These are phyloP conservation scores for Akanthomyces lecanii DNA, from an alignment of 2,329 filamentous ascomycete species.

Conservation along the genomic window DNA sequence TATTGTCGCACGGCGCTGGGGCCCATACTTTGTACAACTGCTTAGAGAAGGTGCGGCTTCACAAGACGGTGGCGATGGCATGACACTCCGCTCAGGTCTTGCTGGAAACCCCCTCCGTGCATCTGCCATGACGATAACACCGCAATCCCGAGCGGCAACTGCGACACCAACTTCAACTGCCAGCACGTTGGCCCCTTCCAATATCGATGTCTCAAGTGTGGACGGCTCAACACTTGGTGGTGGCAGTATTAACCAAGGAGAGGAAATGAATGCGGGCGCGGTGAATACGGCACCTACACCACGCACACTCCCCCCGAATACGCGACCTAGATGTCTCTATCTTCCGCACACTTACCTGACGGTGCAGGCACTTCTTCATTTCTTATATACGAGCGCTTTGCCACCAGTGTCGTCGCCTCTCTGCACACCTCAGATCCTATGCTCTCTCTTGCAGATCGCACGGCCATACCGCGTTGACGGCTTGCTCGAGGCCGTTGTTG, in stretches of 20 bases:
- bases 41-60: conserved; percentile 74
- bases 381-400: conserved; percentile 86
- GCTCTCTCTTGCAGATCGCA: conserved; percentile 88
- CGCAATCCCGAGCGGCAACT: conserved; percentile 51
- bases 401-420: conserved; percentile 71
- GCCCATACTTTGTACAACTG: conserved; percentile 90
- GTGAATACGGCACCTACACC: conserved; percentile 57
- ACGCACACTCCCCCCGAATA: conserved; percentile 52
- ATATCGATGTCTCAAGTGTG: conserved; percentile 42
- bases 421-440: conserved; percentile 92
- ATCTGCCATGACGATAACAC: conserved; percentile 82
- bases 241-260: conserved; percentile 33
- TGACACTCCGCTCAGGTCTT: conserved; percentile 66
- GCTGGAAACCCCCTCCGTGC: conserved; percentile 60
- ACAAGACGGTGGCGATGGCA: conserved; percentile 68
- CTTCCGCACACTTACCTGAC: conserved; percentile 90
- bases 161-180: conserved; percentile 45
- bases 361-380: conserved; percentile 84
- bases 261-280: conserved; percentile 37
- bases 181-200: conserved; percentile 39
- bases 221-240: conserved; percentile 30
- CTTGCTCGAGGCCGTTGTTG: conserved; percentile 85
- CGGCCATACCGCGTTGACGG: conserved; percentile 92
- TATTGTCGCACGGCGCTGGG: conserved; percentile 84
- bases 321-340: conserved; percentile 80